Evolutionary conservation across 768 basidiomycete genomes (phyloP).

Genomic region (Suillus lakei): DNA sequence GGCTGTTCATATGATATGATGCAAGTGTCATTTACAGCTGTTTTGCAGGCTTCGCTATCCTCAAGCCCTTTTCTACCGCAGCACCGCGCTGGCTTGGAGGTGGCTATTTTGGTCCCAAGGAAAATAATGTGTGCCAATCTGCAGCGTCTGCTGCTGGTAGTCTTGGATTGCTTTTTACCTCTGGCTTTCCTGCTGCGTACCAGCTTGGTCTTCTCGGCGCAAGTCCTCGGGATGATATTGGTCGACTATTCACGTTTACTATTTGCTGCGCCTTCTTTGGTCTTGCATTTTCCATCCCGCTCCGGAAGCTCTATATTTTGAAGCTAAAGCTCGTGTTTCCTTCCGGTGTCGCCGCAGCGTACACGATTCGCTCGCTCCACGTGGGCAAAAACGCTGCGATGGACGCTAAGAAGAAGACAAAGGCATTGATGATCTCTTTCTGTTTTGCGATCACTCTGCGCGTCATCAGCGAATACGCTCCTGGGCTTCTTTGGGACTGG

Average conservation of each 20-base stretch:
- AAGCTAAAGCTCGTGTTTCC: conserved; percentile 68
- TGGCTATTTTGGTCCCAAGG: conserved; percentile 67
- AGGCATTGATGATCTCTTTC: conserved; percentile 54
- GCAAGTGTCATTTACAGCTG: conserved; percentile 44
- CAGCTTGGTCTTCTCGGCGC: conserved; percentile 52
- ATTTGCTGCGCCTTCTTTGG: conserved; percentile 61
- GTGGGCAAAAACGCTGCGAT: conserved; percentile 52
- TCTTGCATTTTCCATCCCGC: conserved; percentile 68
- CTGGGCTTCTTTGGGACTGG: conserved; percentile 67
- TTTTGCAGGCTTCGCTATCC: conserved; percentile 48
- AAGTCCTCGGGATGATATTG: conserved; percentile 54
- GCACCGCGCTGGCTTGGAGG: conserved; percentile 50
- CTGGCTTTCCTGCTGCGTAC: conserved; percentile 65
- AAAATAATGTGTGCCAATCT: conserved; percentile 43
- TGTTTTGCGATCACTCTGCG: conserved; percentile 52
- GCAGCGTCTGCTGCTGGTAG: conserved; percentile 53
- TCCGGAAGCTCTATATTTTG: conserved; percentile 65
- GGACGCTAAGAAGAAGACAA: conserved; percentile 59
- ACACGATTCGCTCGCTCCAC: conserved; percentile 66
- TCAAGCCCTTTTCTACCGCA: conserved; percentile 57
- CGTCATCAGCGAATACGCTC: conserved; percentile 60
- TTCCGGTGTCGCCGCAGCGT: conserved; percentile 68
- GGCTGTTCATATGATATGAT: neutral
- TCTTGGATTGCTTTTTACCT: conserved; percentile 62
- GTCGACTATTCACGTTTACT: conserved; percentile 59